phyloP scores from a whole-genome alignment of 2,329 filamentous ascomycete genomes.

The Chaetomium sp. region DNA sequence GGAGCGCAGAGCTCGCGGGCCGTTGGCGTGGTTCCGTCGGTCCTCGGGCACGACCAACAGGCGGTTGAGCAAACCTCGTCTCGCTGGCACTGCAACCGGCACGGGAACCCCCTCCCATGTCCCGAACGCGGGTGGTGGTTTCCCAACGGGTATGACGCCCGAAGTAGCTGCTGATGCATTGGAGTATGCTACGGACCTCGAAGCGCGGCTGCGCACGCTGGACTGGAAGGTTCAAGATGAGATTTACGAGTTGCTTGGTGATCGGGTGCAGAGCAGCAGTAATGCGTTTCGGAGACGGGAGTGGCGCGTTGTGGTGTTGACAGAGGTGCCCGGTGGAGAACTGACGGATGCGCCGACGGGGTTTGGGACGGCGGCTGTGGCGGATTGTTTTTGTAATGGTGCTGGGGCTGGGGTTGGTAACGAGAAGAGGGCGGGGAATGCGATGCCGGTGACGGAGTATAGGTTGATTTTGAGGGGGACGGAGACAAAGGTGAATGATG shows the following conservation, averaged over 20 bases:
- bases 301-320: slow-evolving; percentile 18
- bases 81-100: neutral
- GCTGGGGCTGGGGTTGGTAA: neutral
- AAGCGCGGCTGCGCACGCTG: slow-evolving; percentile 13
- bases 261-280: slow-evolving; percentile 19
- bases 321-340: slow-evolving; percentile 15
- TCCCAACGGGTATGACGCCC: neutral
- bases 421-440: neutral
- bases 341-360: slow-evolving; percentile 14
- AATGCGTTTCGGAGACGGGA: slow-evolving; percentile 16
- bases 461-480: slow-evolving; percentile 18
- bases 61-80: neutral
- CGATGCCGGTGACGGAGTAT: slow-evolving; percentile 17
- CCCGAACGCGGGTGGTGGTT: neutral
- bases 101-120: neutral
- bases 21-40: neutral
- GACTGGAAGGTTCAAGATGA: slow-evolving; percentile 23
- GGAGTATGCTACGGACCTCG: slow-evolving; percentile 13
- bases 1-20: neutral
- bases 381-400: too few relatives aligned
- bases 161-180: neutral
- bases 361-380: neutral
- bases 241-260: slow-evolving; percentile 20
- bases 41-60: neutral
- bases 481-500: slow-evolving; percentile 13